Conservation (phyloP, 2,329 filamentous ascomycete genomes). For the Ceratocystis eucalypticola region DNA sequence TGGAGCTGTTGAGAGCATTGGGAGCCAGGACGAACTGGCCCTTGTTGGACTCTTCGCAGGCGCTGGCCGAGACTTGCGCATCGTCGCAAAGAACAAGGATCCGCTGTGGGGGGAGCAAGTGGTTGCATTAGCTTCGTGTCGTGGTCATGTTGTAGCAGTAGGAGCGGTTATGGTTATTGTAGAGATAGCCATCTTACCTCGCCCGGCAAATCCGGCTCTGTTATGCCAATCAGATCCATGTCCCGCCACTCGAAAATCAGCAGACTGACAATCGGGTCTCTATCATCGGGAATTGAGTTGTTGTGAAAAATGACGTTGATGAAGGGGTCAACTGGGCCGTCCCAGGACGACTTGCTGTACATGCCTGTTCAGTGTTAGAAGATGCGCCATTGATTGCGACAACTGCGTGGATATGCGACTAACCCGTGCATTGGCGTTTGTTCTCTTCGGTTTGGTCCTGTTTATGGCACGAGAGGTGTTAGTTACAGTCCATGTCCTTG, state of each 20-base stretch:
- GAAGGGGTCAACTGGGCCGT: constrained; percentile 74
- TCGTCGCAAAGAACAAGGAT: constrained; percentile 57
- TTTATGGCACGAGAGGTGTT: background rate
- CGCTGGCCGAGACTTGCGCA: constrained; percentile 49
- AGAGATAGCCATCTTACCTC: constrained; percentile 32
- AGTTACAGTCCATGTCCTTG: background rate
- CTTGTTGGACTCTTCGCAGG: constrained; percentile 64
- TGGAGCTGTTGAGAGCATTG: constrained; percentile 59
- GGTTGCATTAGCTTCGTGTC: constrained; percentile 26
- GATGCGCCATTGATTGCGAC: constrained; percentile 18
- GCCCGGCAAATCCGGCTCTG: constrained; percentile 38
- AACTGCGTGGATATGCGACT: background rate
- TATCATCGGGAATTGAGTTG: constrained; percentile 40
- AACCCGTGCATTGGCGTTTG: constrained; percentile 59
- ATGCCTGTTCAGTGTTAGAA: constrained; percentile 47
- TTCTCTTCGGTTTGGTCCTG: constrained; percentile 58
- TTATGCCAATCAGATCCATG: constrained; percentile 60
- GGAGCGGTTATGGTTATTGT: constrained; percentile 4
- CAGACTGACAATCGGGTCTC: constrained; percentile 66
- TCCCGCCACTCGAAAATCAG: constrained; percentile 94
- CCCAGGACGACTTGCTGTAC: constrained; percentile 85
- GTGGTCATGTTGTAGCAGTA: constrained; percentile 24
- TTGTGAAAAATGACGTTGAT: constrained; percentile 69
- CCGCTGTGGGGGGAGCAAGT: constrained; percentile 22
- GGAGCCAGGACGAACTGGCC: constrained; percentile 72